Evolutionary conservation across 192 early-diverging fungal species (phyloP), one percentile per base, ranked within the genome.

Genomic region (Backusella sp.): DNA sequence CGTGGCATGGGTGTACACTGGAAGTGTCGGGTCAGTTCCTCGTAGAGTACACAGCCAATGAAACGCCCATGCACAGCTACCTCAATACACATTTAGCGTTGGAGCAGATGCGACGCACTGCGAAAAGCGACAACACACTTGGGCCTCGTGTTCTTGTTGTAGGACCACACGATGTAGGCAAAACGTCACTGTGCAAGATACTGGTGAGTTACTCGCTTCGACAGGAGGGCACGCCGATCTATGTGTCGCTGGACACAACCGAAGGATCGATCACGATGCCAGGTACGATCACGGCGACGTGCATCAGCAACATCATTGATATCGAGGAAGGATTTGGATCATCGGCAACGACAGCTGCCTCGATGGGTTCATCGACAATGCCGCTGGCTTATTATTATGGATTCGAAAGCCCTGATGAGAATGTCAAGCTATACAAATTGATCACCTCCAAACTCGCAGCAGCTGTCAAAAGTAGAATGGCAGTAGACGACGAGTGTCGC

Each of bases 301-400:
- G 92, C 0, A 85, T 98, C 4, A 84, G 79, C 28, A 88, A 94
- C 28, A 88, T 92, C 28, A 87, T 99, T 35, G 96, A 96, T 74
- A 86, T 93, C 4, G 97, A 98, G 73, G 89, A 91, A 66, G 91
- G 93, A 11, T 93, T 98, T 76, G 86, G 88, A 28, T 91, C 91
- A 0, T 89, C 92, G 1, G 88, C 91, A 46, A 89, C 90, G 17
- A 88, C 88, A 44, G 89, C 90, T 9, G 87, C 88, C 6, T 90
- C 88, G 7, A 85, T 86, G 39, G 90, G 88, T 49, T 88, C 85
- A 12, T 86, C 90, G 0, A 92, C 89, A 3, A 89, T 92, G 73
- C 96, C 98, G 26, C 70, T 98, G 12, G 92, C 91, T 12, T 96
- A 93, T 77, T 98, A 98, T 82, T 98, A 94, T 83, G 98, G 98